Evolutionary conservation across 2,329 filamentous ascomycete species (phyloP).

Genomic region (Byssoonygena ceratinophila): DNA sequence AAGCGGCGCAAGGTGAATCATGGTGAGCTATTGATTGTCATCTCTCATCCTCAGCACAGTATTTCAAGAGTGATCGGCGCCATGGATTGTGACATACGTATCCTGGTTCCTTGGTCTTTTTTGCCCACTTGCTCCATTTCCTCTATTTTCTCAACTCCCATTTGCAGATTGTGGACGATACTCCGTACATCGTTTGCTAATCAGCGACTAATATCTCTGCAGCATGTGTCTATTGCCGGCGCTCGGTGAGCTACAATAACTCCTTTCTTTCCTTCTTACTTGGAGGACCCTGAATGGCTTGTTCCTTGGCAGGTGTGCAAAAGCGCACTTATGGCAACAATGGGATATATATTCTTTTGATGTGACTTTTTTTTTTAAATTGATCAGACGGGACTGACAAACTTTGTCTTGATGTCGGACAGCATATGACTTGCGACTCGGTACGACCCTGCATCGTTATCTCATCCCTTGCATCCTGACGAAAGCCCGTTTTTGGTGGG

Average conservation of each 20-base stretch:
- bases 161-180: slow-evolving; percentile 15
- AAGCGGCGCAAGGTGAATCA: slow-evolving; percentile 85
- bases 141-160: slow-evolving; percentile 7
- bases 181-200: slow-evolving; percentile 21
- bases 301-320: slow-evolving; percentile 18
- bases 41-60: slow-evolving; percentile 13
- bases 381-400: slow-evolving; percentile 3
- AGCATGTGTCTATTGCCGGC: slow-evolving; percentile 82
- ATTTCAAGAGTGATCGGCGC: slow-evolving; percentile 5
- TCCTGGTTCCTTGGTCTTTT: slow-evolving; percentile 8
- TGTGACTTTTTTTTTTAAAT: slow-evolving; percentile 1
- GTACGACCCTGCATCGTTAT: slow-evolving; percentile 43
- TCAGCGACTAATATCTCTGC: slow-evolving; percentile 38
- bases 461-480: slow-evolving; percentile 19
- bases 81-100: slow-evolving; percentile 4
- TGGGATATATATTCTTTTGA: background rate
- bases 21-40: slow-evolving; percentile 48
- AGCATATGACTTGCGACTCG: slow-evolving; percentile 91
- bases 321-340: slow-evolving; percentile 14
- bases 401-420: slow-evolving; percentile 33
- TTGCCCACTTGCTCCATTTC: slow-evolving; percentile 3
- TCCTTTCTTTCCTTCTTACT: slow-evolving; percentile 19
- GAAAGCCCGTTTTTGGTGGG: slow-evolving; percentile 25
- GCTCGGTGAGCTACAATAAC: slow-evolving; percentile 60
- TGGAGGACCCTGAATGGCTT: slow-evolving; percentile 20